These are phyloP conservation scores for Crithidia brevicula DNA, from an alignment of 208 protist genomes.

Conservation along the genomic window DNA sequence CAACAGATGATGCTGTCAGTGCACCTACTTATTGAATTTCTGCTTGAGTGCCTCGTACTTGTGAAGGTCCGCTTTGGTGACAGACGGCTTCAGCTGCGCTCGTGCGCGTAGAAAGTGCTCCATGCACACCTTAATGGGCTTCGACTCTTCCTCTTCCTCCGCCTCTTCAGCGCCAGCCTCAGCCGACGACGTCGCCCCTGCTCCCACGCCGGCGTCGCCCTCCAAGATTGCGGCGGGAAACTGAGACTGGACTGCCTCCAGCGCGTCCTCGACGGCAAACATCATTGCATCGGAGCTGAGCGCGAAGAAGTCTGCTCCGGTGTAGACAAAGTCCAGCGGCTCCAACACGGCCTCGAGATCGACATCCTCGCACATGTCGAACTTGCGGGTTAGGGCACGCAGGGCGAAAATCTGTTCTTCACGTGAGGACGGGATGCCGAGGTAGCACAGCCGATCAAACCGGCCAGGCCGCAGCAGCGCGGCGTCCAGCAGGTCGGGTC, in stretches of 20 bases:
- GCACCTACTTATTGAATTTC: conserved; percentile 52
- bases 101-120: conserved; percentile 77
- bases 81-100: conserved; percentile 82
- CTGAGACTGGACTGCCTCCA: conserved; percentile 40
- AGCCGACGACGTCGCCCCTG: neutral
- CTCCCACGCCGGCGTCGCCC: neutral
- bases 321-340: conserved; percentile 86
- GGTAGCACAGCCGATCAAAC: conserved; percentile 91
- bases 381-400: conserved; percentile 85
- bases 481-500: conserved; percentile 92
- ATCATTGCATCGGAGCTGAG: conserved; percentile 96
- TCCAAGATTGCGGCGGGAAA: neutral
- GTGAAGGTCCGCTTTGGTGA: conserved; percentile 70
- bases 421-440: conserved; percentile 77
- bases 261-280: conserved; percentile 90
- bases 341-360: conserved; percentile 58
- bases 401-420: conserved; percentile 85
- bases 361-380: conserved; percentile 72
- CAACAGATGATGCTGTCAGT: too few species aligned
- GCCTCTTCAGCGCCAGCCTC: neutral
- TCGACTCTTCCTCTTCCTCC: conserved; percentile 23
- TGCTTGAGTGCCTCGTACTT: conserved; percentile 77
- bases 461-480: conserved; percentile 92
- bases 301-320: conserved; percentile 96
- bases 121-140: conserved; percentile 64